phyloP scores from a whole-genome alignment of 2,329 filamentous ascomycete genomes.

The Aspergillus vadensis region DNA sequence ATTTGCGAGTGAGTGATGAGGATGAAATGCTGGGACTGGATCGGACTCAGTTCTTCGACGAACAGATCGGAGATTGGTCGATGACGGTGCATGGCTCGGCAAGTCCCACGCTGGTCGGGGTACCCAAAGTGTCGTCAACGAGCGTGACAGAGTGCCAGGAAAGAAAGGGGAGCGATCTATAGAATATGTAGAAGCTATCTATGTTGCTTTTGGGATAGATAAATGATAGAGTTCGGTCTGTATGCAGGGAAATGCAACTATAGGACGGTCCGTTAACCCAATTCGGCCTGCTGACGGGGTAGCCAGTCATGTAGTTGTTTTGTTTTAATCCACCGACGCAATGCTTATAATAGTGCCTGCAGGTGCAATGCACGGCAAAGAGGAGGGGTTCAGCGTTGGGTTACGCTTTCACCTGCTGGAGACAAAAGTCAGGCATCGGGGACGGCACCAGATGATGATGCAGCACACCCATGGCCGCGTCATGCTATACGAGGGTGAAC shows the following conservation, averaged over 20 bases:
- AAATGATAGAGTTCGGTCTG: background rate
- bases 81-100: conserved; percentile 29
- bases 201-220: background rate
- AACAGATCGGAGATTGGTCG: conserved; percentile 58
- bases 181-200: background rate
- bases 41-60: conserved; percentile 58
- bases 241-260: background rate
- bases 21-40: conserved; percentile 59
- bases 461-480: no score
- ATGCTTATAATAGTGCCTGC: background rate
- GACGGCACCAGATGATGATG: no score
- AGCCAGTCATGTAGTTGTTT: background rate
- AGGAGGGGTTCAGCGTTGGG: no score
- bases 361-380: background rate
- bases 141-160: conserved; percentile 12
- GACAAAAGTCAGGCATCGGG: no score
- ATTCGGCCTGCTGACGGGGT: background rate
- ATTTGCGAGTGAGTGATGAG: conserved; percentile 57
- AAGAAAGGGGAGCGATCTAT: conserved; percentile 2
- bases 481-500: no score
- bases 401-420: no score
- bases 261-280: background rate
- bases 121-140: conserved; percentile 17
- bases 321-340: background rate
- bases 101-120: conserved; percentile 16